Evolutionary conservation across 2,329 filamentous ascomycete genomes (phyloP).

Genomic region (Sporothrix inflata): DNA sequence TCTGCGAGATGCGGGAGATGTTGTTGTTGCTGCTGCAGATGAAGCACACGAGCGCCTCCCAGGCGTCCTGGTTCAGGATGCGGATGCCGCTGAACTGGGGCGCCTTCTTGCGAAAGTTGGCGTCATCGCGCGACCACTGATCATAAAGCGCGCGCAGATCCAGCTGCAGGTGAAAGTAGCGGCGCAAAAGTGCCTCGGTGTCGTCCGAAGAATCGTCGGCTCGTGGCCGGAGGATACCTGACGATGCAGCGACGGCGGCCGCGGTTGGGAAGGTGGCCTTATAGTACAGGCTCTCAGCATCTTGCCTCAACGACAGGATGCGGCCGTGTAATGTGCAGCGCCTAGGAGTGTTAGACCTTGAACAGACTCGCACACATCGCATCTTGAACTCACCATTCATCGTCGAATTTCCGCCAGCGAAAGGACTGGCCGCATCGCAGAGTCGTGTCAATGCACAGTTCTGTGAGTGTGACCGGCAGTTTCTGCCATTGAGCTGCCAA

Average conservation of each 20-base stretch:
- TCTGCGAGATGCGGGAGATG: constrained; percentile 90
- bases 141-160: constrained; percentile 77
- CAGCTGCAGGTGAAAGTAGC: constrained; percentile 87
- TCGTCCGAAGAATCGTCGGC: constrained; percentile 54
- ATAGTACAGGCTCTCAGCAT: constrained; percentile 77
- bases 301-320: constrained; percentile 83
- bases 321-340: constrained; percentile 84
- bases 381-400: constrained; percentile 70
- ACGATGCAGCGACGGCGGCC: not conserved
- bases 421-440: constrained; percentile 96
- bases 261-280: constrained; percentile 62
- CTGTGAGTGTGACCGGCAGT: constrained; percentile 77
- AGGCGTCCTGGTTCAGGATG: constrained; percentile 91
- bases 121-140: constrained; percentile 82
- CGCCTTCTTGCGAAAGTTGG: constrained; percentile 87
- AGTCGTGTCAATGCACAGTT: constrained; percentile 93
- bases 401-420: constrained; percentile 83
- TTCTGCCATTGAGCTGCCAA: constrained; percentile 71
- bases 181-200: constrained; percentile 71
- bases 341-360: constrained; percentile 48
- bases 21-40: constrained; percentile 99
- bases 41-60: constrained; percentile 91
- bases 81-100: constrained; percentile 87
- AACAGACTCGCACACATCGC: not conserved
- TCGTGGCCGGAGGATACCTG: not conserved